Conservation (phyloP, 805 yeast species). For the Barnettozyma californica region DNA sequence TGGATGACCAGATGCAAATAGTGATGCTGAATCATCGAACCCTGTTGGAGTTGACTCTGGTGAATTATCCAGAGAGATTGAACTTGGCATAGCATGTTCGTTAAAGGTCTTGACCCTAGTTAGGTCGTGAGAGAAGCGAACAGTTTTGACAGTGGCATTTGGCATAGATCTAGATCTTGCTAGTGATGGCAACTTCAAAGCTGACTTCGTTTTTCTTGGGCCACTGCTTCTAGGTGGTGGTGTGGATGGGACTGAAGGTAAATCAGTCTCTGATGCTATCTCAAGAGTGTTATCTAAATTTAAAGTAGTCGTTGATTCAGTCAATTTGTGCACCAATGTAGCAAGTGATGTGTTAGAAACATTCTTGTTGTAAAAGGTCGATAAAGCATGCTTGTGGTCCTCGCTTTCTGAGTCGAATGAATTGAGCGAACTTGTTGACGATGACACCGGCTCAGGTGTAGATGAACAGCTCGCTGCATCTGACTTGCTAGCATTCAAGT, state of each 20-base stretch:
- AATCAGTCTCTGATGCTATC: neutral
- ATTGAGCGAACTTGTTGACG: constrained; percentile 16
- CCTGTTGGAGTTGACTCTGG: constrained; percentile 30
- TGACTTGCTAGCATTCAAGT: neutral
- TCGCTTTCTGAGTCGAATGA: constrained; percentile 20
- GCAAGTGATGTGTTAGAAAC: constrained; percentile 22
- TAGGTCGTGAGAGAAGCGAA: constrained; percentile 56
- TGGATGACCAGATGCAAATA: constrained; percentile 8
- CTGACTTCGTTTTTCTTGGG: constrained; percentile 30
- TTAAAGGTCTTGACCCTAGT: constrained; percentile 62
- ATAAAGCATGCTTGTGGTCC: constrained; percentile 13
- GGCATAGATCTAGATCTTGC: constrained; percentile 46
- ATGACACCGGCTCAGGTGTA: constrained; percentile 4
- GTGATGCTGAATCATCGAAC: constrained; percentile 4
- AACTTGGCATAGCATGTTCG: constrained; percentile 52
- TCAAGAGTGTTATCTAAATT: constrained; percentile 7
- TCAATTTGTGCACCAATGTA: constrained; percentile 20
- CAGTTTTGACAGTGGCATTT: constrained; percentile 38
- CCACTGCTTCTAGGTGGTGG: constrained; percentile 1
- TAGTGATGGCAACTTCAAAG: constrained; percentile 41
- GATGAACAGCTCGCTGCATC: neutral
- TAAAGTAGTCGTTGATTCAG: constrained; percentile 22
- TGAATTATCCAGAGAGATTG: constrained; percentile 56
- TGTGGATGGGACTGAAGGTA: constrained; percentile 11
- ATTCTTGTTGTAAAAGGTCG: constrained; percentile 7